These are phyloP conservation scores for Trametes sanguinea DNA, from an alignment of 768 basidiomycete species.

Conservation along the genomic window DNA sequence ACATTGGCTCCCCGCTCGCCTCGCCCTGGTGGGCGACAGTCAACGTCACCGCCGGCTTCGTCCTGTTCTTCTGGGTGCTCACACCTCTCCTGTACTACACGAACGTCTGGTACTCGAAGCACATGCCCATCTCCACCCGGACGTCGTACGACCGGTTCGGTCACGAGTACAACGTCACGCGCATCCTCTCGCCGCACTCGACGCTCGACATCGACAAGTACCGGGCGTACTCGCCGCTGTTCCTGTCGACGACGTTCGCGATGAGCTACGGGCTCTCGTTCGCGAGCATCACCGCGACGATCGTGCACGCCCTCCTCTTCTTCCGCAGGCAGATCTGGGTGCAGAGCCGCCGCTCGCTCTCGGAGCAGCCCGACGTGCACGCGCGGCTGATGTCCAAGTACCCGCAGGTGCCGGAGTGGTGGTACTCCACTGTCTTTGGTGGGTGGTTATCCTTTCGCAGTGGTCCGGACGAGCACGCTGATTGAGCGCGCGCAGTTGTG, in stretches of 20 bases:
- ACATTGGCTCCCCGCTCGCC: conserved; percentile 70
- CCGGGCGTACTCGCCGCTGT: conserved; percentile 48
- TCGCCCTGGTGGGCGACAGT: conserved; percentile 85
- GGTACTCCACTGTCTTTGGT: conserved; percentile 70
- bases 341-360: conserved; percentile 67
- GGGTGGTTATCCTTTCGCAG: not conserved
- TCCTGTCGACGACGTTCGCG: conserved; percentile 65
- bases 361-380: conserved; percentile 84
- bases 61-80: conserved; percentile 71
- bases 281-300: conserved; percentile 73
- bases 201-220: conserved; percentile 43
- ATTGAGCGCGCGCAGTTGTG: conserved; percentile 35
- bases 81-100: conserved; percentile 67
- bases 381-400: conserved; percentile 80
- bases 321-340: conserved; percentile 79
- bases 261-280: conserved; percentile 80
- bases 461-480: not conserved
- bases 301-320: conserved; percentile 71
- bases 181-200: conserved; percentile 39
- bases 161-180: conserved; percentile 42
- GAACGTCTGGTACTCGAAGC: conserved; percentile 67
- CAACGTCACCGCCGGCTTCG: conserved; percentile 62
- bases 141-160: conserved; percentile 48
- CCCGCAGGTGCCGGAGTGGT: conserved; percentile 81
- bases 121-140: conserved; percentile 53